Percentiles rank a stretch among this genome's conserved stretches.
Evolutionary conservation across 2,329 filamentous ascomycete genomes (phyloP).

Genomic region (Fusarium nodosum): DNA sequence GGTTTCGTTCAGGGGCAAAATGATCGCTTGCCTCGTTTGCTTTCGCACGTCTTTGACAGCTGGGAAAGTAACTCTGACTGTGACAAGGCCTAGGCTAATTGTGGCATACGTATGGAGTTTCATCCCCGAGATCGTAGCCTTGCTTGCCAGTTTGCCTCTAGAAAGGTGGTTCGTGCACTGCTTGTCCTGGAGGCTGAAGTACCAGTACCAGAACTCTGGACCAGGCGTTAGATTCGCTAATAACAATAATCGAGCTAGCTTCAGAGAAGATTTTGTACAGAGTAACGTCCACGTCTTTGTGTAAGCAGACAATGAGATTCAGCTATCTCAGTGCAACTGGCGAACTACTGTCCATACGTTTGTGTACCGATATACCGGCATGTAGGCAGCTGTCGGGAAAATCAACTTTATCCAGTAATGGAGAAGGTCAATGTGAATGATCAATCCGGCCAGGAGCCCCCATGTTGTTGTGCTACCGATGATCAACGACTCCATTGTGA

Average conservation of each 20-base stretch:
- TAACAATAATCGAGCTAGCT: slow-evolving; percentile 15
- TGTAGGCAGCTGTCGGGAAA: slow-evolving; percentile 6
- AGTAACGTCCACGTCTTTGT: slow-evolving; percentile 5
- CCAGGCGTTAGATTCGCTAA: slow-evolving; percentile 29
- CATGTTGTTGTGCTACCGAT: slow-evolving; percentile 28
- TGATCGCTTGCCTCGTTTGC: slow-evolving; percentile 4
- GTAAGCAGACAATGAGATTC: slow-evolving; percentile 4
- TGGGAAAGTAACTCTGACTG: background rate
- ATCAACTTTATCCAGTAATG: slow-evolving; percentile 1
- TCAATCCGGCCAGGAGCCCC: slow-evolving; percentile 16
- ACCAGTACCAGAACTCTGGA: slow-evolving; percentile 35
- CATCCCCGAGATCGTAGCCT: slow-evolving; percentile 31
- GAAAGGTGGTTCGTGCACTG: slow-evolving; percentile 37
- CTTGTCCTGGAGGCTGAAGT: slow-evolving; percentile 25
- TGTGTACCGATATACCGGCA: slow-evolving; percentile 9
- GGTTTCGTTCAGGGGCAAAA: slow-evolving; percentile 10
- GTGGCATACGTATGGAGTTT: slow-evolving; percentile 23
- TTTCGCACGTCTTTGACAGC: slow-evolving; percentile 1
- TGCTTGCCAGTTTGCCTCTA: slow-evolving; percentile 22
- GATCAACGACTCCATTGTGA: slow-evolving; percentile 36
- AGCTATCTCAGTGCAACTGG: background rate
- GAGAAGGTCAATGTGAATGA: slow-evolving; percentile 1
- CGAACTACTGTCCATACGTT: slow-evolving; percentile 4
- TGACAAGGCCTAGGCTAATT: slow-evolving; percentile 24
- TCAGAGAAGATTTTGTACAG: slow-evolving; percentile 17